These are phyloP conservation scores for Aspergillus saccharolyticus DNA, from an alignment of 495 filamentous ascomycete species.

Conservation along the genomic window DNA sequence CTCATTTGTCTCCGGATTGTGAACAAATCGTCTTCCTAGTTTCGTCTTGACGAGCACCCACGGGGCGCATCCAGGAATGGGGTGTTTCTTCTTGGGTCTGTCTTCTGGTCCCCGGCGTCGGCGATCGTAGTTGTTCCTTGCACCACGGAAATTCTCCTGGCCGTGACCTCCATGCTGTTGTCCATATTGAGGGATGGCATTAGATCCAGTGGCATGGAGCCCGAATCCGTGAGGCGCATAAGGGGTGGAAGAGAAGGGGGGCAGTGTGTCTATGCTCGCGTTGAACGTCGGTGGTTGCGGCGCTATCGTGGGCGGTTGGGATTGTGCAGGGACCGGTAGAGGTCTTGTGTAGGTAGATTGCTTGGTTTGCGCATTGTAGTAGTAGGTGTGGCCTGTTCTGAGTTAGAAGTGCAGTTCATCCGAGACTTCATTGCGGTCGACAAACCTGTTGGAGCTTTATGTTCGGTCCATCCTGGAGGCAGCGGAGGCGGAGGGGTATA, in stretches of 20 bases:
- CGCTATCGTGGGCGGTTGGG: slow-evolving; percentile 22
- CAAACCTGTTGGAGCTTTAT: slow-evolving; percentile 78
- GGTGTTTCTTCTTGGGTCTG: slow-evolving; percentile 72
- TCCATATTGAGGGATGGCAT: slow-evolving; percentile 9
- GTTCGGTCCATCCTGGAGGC: slow-evolving; percentile 82
- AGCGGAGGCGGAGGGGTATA: slow-evolving; percentile 52
- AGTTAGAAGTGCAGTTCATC: slow-evolving; percentile 10
- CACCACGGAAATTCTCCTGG: slow-evolving; percentile 44
- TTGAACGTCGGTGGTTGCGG: slow-evolving; percentile 18
- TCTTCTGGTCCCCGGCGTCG: slow-evolving; percentile 61
- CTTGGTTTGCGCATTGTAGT: slow-evolving; percentile 82
- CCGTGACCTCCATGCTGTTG: slow-evolving; percentile 23
- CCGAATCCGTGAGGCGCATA: slow-evolving; percentile 32
- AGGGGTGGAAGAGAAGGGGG: slow-evolving; percentile 40
- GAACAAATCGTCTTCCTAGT: slow-evolving; percentile 78
- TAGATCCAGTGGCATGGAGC: neutral
- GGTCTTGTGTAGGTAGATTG: slow-evolving; percentile 83
- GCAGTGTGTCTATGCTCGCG: slow-evolving; percentile 29
- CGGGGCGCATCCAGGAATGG: slow-evolving; percentile 75
- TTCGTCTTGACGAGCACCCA: slow-evolving; percentile 94
- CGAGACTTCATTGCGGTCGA: slow-evolving; percentile 6
- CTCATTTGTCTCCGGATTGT: slow-evolving; percentile 74
- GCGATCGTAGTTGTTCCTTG: slow-evolving; percentile 48
- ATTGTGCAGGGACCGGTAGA: slow-evolving; percentile 27
- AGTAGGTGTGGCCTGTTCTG: slow-evolving; percentile 70